Percentiles rank a stretch among this genome's conserved stretches.
Evolutionary conservation across 1,284 basidiomycete genomes (phyloP).

Genomic region (Trametes versicolor): DNA sequence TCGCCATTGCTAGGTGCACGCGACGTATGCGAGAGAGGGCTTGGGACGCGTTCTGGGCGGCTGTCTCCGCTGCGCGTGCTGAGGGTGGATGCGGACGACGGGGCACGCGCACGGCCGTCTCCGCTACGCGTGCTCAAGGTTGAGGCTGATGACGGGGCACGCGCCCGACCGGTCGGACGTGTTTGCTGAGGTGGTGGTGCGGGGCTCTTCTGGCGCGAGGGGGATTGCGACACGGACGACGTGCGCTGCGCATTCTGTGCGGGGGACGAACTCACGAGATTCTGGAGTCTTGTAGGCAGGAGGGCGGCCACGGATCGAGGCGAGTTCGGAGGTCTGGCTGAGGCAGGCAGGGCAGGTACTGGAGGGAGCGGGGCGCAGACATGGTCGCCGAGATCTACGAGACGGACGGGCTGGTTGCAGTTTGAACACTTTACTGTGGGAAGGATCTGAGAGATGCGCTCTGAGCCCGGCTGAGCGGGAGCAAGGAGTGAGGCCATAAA

Average conservation of each 20-base stretch:
- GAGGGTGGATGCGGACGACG: constrained; percentile 32
- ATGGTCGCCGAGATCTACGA: constrained; percentile 79
- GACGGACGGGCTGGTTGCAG: constrained; percentile 73
- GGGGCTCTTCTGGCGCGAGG: constrained; percentile 37
- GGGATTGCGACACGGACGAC: constrained; percentile 37
- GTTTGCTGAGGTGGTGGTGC: constrained; percentile 19
- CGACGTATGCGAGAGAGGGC: constrained; percentile 20
- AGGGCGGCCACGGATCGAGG: constrained; percentile 48
- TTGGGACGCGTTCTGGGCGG: constrained; percentile 6
- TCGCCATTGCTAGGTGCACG: constrained; percentile 24
- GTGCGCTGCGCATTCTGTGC: constrained; percentile 34
- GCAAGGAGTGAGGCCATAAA: constrained; percentile 56
- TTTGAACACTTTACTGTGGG: constrained; percentile 86
- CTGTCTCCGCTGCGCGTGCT: constrained; percentile 13
- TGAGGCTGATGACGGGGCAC: constrained; percentile 34
- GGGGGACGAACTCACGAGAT: constrained; percentile 39
- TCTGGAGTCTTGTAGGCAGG: constrained; percentile 42
- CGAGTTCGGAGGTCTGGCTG: constrained; percentile 43
- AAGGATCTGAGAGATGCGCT: constrained; percentile 77
- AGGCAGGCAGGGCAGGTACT: constrained; percentile 46
- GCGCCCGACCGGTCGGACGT: constrained; percentile 23
- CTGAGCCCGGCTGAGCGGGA: constrained; percentile 41
- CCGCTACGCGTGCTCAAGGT: constrained; percentile 18
- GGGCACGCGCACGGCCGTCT: constrained; percentile 31
- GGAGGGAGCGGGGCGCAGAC: constrained; percentile 64